Base-by-base conservation (phyloP, 371 early-diverging fungal species). In the Umbelopsis sp. region DNA sequence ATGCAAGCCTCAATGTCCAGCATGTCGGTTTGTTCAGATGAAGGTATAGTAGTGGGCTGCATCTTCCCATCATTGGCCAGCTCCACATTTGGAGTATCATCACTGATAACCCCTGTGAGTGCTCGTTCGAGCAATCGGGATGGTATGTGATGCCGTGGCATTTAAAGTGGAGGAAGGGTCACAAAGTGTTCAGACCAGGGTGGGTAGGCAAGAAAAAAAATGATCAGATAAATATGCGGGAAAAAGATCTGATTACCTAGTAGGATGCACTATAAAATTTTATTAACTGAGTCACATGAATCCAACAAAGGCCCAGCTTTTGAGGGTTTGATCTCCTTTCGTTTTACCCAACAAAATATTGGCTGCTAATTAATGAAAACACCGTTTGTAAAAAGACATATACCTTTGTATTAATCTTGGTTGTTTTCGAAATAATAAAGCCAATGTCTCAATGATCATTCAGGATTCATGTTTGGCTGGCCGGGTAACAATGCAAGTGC, bases 1-100 rank as follows among this genome's bases (percentile, higher is more conserved):
- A 87, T 85, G 72, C 88, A 88, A 9, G 86, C 75, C 48, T 88
- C 88, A 71, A 88, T 88, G 74, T 88, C 88, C 35, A 57, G 57
- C 57, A 57, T 57, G 57, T 57, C 57, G 18, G 57, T 57, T 57
- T 57, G 57, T 37, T 57, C 29, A 7, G 57, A 57, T 35, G 57
- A 57, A 18, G 57, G 57, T 9, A 57, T 29, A 35, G 48, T 48
- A 48, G 57, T 35, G 22, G 32, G 12, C 12, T 57, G 25, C 35
- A 9, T 11, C 14, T 57, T 57, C 16, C 35, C 57, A 57, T 37
- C 11, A 29, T 4, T 32, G 32, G 32, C 57, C 29, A 14, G 4
- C 1, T 48, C 37, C 35, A 29, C 32, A 57, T 57, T 35, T 14
- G 22, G 14, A 18, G 57, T 4, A 11, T 57, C 37, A 57, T 29